Conservation (phyloP, 352 stramenopile genomes). For the Phytophthora pluvialis region DNA sequence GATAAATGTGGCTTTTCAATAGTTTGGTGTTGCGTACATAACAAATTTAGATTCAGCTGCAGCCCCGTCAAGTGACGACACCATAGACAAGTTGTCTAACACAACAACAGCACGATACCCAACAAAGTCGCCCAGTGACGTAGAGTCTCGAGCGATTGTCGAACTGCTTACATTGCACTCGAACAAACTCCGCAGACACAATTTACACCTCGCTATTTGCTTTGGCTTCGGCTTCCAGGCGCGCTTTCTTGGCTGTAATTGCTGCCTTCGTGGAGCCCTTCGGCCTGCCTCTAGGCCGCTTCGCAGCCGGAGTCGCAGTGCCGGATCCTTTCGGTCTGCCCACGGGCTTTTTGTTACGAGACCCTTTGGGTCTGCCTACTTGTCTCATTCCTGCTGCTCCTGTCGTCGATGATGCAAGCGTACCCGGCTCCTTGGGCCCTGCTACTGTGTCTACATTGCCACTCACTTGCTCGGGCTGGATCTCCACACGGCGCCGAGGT, state of each 20-base stretch:
- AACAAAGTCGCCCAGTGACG: neutral
- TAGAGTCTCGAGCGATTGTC: conserved; percentile 12
- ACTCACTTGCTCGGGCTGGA: conserved; percentile 12
- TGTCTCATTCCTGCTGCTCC: conserved; percentile 6
- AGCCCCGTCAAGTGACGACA: conserved; percentile 2
- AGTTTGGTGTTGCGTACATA: conserved; percentile 32
- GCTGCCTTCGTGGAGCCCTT: conserved; percentile 33
- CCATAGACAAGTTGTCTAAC: conserved; percentile 22
- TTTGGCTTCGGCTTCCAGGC: conserved; percentile 5
- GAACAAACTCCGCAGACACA: neutral
- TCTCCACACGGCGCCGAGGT: conserved; percentile 24
- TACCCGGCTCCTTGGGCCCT: conserved; percentile 1
- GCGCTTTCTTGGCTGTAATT: conserved; percentile 27
- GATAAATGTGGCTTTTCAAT: conserved; percentile 34
- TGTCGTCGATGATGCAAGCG: neutral
- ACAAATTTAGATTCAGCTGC: neutral
- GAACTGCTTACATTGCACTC: conserved; percentile 16
- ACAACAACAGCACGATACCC: conserved; percentile 7
- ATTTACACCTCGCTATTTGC: conserved; percentile 8
- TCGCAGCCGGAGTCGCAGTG: conserved; percentile 9
- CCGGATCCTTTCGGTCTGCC: conserved; percentile 10
- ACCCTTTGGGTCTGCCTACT: conserved; percentile 19
- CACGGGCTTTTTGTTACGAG: conserved; percentile 13
- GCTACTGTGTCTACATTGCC: neutral
- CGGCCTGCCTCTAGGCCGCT: conserved; percentile 25